Conservation (phyloP, 202 grass and related monocot species). For the Carex sylvatica region DNA sequence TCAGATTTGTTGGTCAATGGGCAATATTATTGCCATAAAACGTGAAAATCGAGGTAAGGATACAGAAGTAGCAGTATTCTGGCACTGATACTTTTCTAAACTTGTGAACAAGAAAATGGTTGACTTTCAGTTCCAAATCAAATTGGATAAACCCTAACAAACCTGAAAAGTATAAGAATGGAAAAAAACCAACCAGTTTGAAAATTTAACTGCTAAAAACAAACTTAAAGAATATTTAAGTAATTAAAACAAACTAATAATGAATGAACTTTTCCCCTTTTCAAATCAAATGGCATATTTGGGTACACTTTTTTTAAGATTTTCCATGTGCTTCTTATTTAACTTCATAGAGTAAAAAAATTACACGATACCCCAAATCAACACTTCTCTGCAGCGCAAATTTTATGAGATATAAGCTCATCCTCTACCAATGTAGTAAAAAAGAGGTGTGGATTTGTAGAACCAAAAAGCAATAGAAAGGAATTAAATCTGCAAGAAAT, state of each 20-base stretch:
- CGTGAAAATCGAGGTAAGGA: background rate
- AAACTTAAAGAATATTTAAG: background rate
- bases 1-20: background rate
- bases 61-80: background rate
- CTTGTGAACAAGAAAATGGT: background rate
- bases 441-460: background rate
- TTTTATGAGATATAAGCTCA: background rate
- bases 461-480: background rate
- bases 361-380: background rate
- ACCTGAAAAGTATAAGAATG: conserved; percentile 5
- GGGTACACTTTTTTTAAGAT: background rate
- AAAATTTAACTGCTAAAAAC: background rate
- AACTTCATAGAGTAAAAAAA: background rate
- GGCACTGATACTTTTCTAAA: background rate
- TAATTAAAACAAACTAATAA: background rate
- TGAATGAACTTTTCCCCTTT: background rate
- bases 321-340: background rate
- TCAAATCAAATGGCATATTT: background rate
- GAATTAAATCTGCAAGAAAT: background rate
- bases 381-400: background rate
- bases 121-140: background rate
- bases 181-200: background rate
- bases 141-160: background rate
- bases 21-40: background rate
- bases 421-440: background rate